Evolutionary conservation across 2,329 filamentous ascomycete genomes (phyloP), one percentile per base, ranked within the genome.

Genomic region (Fusarium sp.): DNA sequence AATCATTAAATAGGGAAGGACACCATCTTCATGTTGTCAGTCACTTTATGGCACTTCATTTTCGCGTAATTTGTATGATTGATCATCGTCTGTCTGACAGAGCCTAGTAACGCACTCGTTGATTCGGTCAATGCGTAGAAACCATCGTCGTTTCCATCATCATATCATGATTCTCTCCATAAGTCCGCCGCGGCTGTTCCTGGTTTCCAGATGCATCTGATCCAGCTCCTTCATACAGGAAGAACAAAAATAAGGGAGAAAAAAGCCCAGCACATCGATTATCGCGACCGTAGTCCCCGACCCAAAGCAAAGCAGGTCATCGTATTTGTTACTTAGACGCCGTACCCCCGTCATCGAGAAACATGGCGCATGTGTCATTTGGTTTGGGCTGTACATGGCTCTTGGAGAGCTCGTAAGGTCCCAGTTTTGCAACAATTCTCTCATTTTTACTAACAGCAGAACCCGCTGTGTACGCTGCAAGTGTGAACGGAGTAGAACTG

Each of bases 141-240:
- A 62, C 55, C 26, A 37, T 53, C 46, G 28, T 61, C 40, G 30
- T 51, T 65, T 41, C 61, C 56, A 53, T 62, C 65, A 50, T 67
- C 37, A 35, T 56, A 50, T 67, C 37, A 35, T 56, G 43, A 41
- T 39, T 56, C 44, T 55, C 53, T 47, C 55, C 62, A 30, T 50
- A 37, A 53, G 51, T 54, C 37, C 40, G 24, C 63, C 54, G 56
- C 41, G 46, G 44, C 55, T 41, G 54, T 48, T 55, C 41, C 53
- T 65, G 47, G 41, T 61, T 66, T 54, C 48, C 65, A 68, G 65
- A 35, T 52, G 45, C 44, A 61, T 68, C 52, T 51, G 62, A 57
- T 69, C 56, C 65, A 62, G 65, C 51, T 52, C 61, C 56, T 58
- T 69, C 65, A 69, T 69, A 68, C 65, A 69, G 66, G 54, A 66